Evolutionary conservation across 768 basidiomycete genomes (phyloP).

Genomic region (Boletellus ananas): DNA sequence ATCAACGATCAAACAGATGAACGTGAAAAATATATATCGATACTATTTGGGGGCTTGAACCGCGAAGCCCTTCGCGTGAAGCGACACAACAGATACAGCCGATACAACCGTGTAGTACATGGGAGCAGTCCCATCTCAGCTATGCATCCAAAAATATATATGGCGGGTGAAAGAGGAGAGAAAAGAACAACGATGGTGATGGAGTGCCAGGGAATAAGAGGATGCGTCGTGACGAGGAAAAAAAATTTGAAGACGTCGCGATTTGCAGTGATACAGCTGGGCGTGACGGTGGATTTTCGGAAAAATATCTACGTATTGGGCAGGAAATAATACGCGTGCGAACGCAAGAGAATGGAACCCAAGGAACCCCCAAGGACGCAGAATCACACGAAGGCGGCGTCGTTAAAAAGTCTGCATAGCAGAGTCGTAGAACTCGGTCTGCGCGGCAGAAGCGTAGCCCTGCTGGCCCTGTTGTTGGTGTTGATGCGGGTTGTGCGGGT

Average conservation of each 20-base stretch:
- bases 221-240: constrained; percentile 3
- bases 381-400: background rate
- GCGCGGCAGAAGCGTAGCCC: constrained; percentile 13
- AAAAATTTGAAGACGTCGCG: constrained; percentile 2
- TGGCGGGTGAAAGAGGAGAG: constrained; percentile 20
- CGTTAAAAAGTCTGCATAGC: constrained; percentile 33
- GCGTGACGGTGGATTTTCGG: constrained; percentile 11
- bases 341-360: background rate
- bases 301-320: constrained; percentile 16
- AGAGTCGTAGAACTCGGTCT: constrained; percentile 33
- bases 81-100: constrained; percentile 26
- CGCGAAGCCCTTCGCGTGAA: constrained; percentile 51
- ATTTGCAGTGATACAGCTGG: constrained; percentile 19
- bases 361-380: constrained; percentile 3
- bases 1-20: background rate
- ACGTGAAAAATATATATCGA: constrained; percentile 18
- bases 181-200: background rate
- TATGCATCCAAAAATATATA: constrained; percentile 31
- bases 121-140: constrained; percentile 11
- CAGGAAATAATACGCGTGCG: background rate
- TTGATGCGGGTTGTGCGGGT: constrained; percentile 20
- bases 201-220: background rate
- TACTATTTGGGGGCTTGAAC: constrained; percentile 39
- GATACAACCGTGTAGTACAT: constrained; percentile 21
- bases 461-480: constrained; percentile 23